Evolutionary conservation across 495 filamentous ascomycete genomes (phyloP), one percentile per base, ranked within the genome.

Genomic region (Schizothecium vesticola): DNA sequence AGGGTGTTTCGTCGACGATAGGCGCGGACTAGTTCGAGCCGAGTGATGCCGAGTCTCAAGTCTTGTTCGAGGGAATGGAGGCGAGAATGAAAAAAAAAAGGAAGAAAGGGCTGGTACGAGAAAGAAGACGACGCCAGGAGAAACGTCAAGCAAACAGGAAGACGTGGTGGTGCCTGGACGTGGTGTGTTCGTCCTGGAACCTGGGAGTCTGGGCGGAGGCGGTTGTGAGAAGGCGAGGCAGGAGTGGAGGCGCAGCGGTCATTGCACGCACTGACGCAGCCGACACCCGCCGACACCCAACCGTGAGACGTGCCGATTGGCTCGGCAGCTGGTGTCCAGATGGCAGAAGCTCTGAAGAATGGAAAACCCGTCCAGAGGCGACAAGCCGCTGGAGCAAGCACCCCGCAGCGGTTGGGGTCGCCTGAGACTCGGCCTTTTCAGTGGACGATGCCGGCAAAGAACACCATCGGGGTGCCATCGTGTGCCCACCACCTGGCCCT

Each of bases 121-220:
- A 63, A 51, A 36, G 29, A 51, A 26, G 25, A 51, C 36, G 22
- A 16, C 8, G 36, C 29, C 22, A n/a, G 22, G 21, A 24, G 31
- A 22, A 67, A 36, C n/a, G 13, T 16, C 61, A 22, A 63, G 59
- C 5, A 16, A 29, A 62, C 25, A 67, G 16, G 31, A 23, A 57
- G 24, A 24, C n/a, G n/a, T n/a, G 31, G 67, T 61, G 67, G 67
- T 60, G 67, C 67, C 67, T 59, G 25, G 62, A 55, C 22, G 57
- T 59, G 25, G 29, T 66, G 28, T 33, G 6, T 21, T 29, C 26
- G 56, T 69, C 22, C 23, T 65, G 57, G 67, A 57, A 65, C 64
- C 60, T 63, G 60, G 26, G 16, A 62, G 56, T 68, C 62, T 36
- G 56, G 57, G 43, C 31, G 36, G 56, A 60, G 65, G 65, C 29